Evolutionary conservation across 495 filamentous ascomycete genomes (phyloP).

Genomic region (Penicillium soppii): DNA sequence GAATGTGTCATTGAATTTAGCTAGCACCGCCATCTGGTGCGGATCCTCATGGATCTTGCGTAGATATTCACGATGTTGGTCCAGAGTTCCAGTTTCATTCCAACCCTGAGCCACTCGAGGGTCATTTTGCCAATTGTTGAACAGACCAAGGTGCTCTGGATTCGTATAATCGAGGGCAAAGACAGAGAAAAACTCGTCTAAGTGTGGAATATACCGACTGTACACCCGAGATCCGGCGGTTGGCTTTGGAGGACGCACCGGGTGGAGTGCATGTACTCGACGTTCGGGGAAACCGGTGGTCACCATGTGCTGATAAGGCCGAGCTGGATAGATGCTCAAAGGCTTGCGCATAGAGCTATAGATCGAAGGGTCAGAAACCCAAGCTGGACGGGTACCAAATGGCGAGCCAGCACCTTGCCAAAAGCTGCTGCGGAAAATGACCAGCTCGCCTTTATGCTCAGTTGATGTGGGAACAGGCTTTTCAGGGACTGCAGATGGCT

Average conservation of each 20-base stretch:
- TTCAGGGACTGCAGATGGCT: constrained; percentile 24
- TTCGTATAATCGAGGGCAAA: constrained; percentile 53
- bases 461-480: constrained; percentile 11
- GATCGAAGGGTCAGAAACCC: constrained; percentile 16
- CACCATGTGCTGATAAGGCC: constrained; percentile 18
- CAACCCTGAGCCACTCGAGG: constrained; percentile 67
- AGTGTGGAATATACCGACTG: constrained; percentile 61
- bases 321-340: constrained; percentile 13
- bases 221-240: constrained; percentile 55
- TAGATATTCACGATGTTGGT: constrained; percentile 61
- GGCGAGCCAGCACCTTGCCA: constrained; percentile 26
- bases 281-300: constrained; percentile 21
- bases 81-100: constrained; percentile 65
- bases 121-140: constrained; percentile 70
- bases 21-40: constrained; percentile 55
- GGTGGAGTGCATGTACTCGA: constrained; percentile 44
- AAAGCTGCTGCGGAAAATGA: constrained; percentile 23
- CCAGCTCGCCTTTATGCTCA: constrained; percentile 12
- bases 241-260: constrained; percentile 53
- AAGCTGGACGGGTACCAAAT: constrained; percentile 18
- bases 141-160: constrained; percentile 51
- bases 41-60: constrained; percentile 53
- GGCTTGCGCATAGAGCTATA: constrained; percentile 16
- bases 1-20: constrained; percentile 52
- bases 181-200: constrained; percentile 62